phyloP scores from a whole-genome alignment of 1,139 yeast species.

The Zygosaccharomyces sapae region DNA sequence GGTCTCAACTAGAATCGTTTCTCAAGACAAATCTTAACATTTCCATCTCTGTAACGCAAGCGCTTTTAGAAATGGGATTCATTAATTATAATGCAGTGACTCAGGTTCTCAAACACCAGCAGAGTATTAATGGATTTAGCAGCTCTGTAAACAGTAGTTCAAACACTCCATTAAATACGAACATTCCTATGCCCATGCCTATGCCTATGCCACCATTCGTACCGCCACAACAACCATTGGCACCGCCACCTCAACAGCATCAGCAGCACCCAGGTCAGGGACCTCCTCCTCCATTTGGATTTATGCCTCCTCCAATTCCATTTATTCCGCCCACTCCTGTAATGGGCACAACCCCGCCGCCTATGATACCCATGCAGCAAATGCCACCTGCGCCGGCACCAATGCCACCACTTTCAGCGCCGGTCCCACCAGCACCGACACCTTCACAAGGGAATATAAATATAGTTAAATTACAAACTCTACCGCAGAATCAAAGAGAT shows the following conservation, averaged over 20 bases:
- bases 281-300: conserved; percentile 14
- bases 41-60: conserved; percentile 66
- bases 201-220: conserved; percentile 14
- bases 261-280: conserved; percentile 18
- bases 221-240: conserved; percentile 16
- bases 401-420: no score
- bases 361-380: conserved; percentile 9
- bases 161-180: conserved; percentile 12
- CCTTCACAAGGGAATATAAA: conserved; percentile 16
- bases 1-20: conserved; percentile 42
- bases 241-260: conserved; percentile 6
- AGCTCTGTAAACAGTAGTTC: conserved; percentile 15
- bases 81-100: conserved; percentile 61
- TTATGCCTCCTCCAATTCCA: conserved; percentile 18
- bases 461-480: conserved; percentile 21
- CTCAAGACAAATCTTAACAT: conserved; percentile 55
- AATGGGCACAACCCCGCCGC: conserved; percentile 12
- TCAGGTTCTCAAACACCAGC: conserved; percentile 38
- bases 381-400: conserved; percentile 5
- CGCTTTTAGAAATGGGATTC: conserved; percentile 70
- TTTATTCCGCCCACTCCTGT: conserved; percentile 17
- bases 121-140: conserved; percentile 12
- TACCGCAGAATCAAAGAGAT: conserved; percentile 54
- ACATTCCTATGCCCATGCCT: conserved; percentile 11
- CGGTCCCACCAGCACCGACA: no score